Conservation (phyloP, 495 filamentous ascomycete species). For the Aspergillus saccharolyticus region DNA sequence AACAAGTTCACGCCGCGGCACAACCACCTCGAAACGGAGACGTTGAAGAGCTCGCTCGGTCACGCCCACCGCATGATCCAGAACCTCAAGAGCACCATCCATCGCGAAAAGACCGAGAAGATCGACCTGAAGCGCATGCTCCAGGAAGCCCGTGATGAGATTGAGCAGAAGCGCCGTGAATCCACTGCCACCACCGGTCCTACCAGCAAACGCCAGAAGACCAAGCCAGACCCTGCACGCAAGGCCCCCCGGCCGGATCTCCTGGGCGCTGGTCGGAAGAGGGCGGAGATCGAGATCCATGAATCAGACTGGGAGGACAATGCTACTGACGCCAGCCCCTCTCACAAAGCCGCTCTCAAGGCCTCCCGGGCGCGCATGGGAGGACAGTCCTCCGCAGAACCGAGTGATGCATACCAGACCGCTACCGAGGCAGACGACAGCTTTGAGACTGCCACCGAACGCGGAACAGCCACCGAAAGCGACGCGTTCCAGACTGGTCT, state of each 20-base stretch:
- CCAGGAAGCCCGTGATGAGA: slow-evolving; percentile 89
- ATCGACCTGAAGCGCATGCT: slow-evolving; percentile 91
- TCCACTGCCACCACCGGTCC: slow-evolving; percentile 35
- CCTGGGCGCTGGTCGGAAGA: slow-evolving; percentile 71
- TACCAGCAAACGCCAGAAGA: slow-evolving; percentile 62
- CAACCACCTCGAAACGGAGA: slow-evolving; percentile 86
- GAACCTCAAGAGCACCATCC: slow-evolving; percentile 86
- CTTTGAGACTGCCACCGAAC: slow-evolving; percentile 78
- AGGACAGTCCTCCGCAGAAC: slow-evolving; percentile 31
- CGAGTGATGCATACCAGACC: slow-evolving; percentile 74
- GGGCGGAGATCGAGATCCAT: slow-evolving; percentile 67
- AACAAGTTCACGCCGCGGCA: slow-evolving; percentile 88
- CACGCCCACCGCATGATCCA: slow-evolving; percentile 97
- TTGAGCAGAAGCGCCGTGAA: slow-evolving; percentile 71
- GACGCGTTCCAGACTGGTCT: slow-evolving; percentile 90
- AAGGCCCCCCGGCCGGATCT: slow-evolving; percentile 68
- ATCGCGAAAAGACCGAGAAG: slow-evolving; percentile 97
- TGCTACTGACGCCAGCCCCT: slow-evolving; percentile 47
- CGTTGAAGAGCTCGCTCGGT: slow-evolving; percentile 83
- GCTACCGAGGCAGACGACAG: slow-evolving; percentile 80
- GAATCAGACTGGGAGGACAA: slow-evolving; percentile 92
- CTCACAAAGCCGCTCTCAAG: slow-evolving; percentile 25
- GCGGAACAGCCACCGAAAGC: slow-evolving; percentile 70
- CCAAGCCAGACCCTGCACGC: slow-evolving; percentile 65
- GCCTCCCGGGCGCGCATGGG: slow-evolving; percentile 19